Base-by-base conservation (phyloP, 805 yeast species). In the Lipomyces spencermartinsiae region DNA sequence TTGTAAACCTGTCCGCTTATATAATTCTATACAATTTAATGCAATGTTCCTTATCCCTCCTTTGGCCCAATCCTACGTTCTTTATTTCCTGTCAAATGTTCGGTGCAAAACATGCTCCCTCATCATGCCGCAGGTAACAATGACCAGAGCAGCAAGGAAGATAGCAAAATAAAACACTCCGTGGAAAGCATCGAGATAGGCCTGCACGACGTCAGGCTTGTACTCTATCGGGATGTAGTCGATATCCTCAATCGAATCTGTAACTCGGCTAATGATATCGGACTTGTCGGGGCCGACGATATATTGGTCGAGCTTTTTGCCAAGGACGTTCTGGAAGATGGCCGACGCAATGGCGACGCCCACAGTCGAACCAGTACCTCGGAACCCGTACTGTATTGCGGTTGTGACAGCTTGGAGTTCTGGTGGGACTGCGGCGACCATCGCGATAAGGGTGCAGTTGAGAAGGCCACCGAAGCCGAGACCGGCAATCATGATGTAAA, bases 301-400 rank as follows among this genome's bases (percentile, higher is more conserved):
- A 61, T 65, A 60, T 16, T 29, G 5, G 46, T 64, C 69, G 51
- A 80, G 73, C 14, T 69, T 62, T 14, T 58, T 58, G 1, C 70
- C 70, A 62, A 86, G 78, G 16, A 79, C 75, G 39, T 77, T 77
- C 73, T 85, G 88, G 77, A 86, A 86, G 46, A 86, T 81, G 1
- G 89, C 86, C 51, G 86, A 80, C 1, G 88, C 86, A 19, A 85
- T 74, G 1, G 90, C 80, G 25, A 89, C 90, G 61, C 92, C 92
- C 59, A 89, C 78, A 0, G 91, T 88, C 7, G 90, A 86, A 0
- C 92, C 92, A 0, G 90, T 86, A 12, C 91, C 84, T 75, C 92
- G 82, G 77, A 88, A 88, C 0, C 90, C 90, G 75, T 90, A 90
- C 70, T 89, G 92, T 68, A 90, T 87, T 0, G 93, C 89, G 0